Evolutionary conservation across 1,284 basidiomycete genomes (phyloP).

Genomic region (Agaricales sp.): DNA sequence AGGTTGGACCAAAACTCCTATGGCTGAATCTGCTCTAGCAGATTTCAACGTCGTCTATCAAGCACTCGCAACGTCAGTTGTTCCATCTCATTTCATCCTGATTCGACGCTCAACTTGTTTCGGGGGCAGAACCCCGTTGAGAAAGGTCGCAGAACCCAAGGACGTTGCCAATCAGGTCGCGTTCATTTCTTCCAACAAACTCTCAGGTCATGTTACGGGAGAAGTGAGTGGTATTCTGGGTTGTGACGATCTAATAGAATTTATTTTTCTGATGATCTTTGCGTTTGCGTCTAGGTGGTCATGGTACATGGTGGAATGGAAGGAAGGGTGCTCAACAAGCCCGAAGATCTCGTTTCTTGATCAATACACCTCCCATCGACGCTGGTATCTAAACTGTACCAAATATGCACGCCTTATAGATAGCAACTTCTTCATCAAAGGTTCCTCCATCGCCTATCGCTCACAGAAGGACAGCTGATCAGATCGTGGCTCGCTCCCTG

Average conservation of each 20-base stretch:
- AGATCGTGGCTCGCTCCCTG: too few relatives aligned
- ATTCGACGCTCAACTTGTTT: neutral
- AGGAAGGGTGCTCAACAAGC: constrained; percentile 28
- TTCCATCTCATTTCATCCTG: neutral
- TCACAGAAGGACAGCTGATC: too few relatives aligned
- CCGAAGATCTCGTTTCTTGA: neutral
- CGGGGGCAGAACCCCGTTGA: constrained; percentile 50
- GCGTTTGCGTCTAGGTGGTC: constrained; percentile 13
- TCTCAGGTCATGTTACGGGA: constrained; percentile 69
- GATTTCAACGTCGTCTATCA: constrained; percentile 35
- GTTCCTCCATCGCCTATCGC: too few relatives aligned
- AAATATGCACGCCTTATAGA: too few relatives aligned
- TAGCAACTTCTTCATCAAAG: too few relatives aligned
- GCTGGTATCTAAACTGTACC: too few relatives aligned
- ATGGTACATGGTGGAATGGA: neutral
- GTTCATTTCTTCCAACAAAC: constrained; percentile 44
- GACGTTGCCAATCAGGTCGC: constrained; percentile 63
- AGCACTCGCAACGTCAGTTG: constrained; percentile 48
- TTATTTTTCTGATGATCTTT: neutral
- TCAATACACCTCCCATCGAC: neutral
- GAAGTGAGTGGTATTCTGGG: too few relatives aligned
- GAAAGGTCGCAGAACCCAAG: constrained; percentile 52
- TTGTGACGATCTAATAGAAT: too few relatives aligned
- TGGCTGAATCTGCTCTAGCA: constrained; percentile 40
- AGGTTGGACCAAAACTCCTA: constrained; percentile 60